Evolutionary conservation across 768 basidiomycete species (phyloP), one percentile per base, ranked within the genome.

Genomic region (Suillus paluster): DNA sequence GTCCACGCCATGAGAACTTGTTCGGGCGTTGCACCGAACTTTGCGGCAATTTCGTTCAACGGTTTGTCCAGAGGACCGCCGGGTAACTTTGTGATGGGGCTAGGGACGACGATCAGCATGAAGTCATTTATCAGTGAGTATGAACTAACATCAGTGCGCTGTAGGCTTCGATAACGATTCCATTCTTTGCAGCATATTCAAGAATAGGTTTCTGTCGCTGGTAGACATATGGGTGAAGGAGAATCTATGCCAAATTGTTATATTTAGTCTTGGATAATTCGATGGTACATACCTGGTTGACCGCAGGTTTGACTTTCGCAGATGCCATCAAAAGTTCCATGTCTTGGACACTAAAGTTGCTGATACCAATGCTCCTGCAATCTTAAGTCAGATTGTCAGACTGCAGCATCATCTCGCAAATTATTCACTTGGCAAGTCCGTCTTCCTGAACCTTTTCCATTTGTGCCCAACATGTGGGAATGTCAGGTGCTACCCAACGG

Each of bases 151-250:
- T 50, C 27, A 50, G 27, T 19, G 49, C 74, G 58, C 88, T 86
- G 75, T 93, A 93, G 0, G 86, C 90, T 71, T 92, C 91, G 50
- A 85, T 84, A 23, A 86, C 79, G 52, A 94, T 90, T 15, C 81
- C 81, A 59, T 92, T 77, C 65, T 79, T 71, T 12, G 79, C 77
- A 46, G 84, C 82, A 66, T 79, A 91, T 34, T 84, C 85, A 27
- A 93, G 75, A 30, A 88, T 77, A 0, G 84, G 80, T 3, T 77
- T 79, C 65, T 87, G 85, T 34, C 77, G 67, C 3, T 75, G 73
- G 66, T 84, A 84, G 42, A 90, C 86, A 71, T 93, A 93, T 2
- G 91, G 90, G 66, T 92, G 88, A 12, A 92, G 75, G 12, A 79
- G 75, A 63, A 91, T 90, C 88, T 90, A 30, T 4, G 49, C 49